Conservation (phyloP, 306 rosid species). For the Sophora flavescens region DNA sequence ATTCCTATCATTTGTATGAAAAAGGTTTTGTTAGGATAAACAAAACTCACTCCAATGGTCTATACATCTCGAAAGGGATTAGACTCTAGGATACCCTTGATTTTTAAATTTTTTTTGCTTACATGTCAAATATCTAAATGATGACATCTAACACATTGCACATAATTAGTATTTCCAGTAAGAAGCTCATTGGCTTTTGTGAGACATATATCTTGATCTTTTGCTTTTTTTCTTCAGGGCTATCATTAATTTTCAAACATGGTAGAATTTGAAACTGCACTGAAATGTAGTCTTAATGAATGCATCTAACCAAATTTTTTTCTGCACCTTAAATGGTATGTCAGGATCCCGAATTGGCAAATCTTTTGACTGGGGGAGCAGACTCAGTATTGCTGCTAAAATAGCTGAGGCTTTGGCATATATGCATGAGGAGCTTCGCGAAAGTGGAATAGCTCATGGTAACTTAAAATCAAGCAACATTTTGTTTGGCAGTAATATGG, state of each 20-base stretch:
- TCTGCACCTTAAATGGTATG: background rate
- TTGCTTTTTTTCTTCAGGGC: background rate
- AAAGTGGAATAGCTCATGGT: conserved; percentile 58
- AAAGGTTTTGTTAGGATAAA: no score
- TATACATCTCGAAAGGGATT: no score
- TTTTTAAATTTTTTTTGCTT: no score
- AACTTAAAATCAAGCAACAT: conserved; percentile 67
- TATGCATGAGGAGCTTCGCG: conserved; percentile 60
- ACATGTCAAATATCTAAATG: background rate
- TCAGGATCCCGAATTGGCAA: conserved; percentile 54
- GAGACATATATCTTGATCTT: background rate
- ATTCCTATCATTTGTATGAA: no score
- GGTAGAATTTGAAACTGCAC: background rate
- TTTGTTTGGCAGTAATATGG: conserved; percentile 56
- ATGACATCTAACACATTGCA: background rate
- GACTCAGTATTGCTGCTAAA: conserved; percentile 57
- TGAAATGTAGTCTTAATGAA: background rate
- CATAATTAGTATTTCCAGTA: background rate
- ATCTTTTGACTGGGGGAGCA: conserved; percentile 61
- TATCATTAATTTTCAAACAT: background rate
- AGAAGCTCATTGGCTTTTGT: background rate
- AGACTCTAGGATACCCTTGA: no score
- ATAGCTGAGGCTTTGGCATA: conserved; percentile 62
- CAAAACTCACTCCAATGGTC: no score
- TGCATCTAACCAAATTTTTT: background rate